Evolutionary conservation across 1,139 yeast genomes (phyloP).

Genomic region (Torulaspora globosa): DNA sequence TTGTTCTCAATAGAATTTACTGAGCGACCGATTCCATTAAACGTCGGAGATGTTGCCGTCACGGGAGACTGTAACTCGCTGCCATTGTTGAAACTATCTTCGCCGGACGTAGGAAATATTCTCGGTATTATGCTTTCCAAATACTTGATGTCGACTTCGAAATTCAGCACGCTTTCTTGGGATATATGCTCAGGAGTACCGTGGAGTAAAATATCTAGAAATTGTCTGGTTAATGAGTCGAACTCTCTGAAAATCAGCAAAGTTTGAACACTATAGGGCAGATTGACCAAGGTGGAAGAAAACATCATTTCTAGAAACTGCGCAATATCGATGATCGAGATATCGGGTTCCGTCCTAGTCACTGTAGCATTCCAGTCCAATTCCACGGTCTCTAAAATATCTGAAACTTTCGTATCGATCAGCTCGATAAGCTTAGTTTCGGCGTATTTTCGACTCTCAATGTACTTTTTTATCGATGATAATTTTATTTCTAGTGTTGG

Average conservation of each 20-base stretch:
- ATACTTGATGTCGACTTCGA: constrained; percentile 58
- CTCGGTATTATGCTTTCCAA: constrained; percentile 50
- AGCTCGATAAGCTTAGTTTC: constrained; percentile 76
- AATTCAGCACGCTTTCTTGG: constrained; percentile 51
- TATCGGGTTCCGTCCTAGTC: constrained; percentile 60
- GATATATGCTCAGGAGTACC: constrained; percentile 44
- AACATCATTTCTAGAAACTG: constrained; percentile 81
- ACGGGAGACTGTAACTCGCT: constrained; percentile 37
- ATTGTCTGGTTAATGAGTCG: constrained; percentile 74
- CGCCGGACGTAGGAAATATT: constrained; percentile 37
- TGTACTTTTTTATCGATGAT: constrained; percentile 54
- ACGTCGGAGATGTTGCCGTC: constrained; percentile 23
- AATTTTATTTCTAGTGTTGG: constrained; percentile 57
- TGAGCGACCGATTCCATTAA: constrained; percentile 18
- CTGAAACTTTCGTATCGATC: constrained; percentile 75
- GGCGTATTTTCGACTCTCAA: constrained; percentile 63
- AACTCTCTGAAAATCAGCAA: constrained; percentile 79
- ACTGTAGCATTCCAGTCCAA: constrained; percentile 70
- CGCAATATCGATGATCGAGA: constrained; percentile 80
- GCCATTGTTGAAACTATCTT: constrained; percentile 8
- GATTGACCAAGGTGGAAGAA: constrained; percentile 76
- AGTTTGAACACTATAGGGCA: constrained; percentile 75
- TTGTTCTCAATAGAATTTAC: constrained; percentile 36
- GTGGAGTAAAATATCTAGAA: constrained; percentile 56
- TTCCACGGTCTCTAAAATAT: constrained; percentile 78